Base-by-base conservation (phyloP, 768 basidiomycete species). In the Mycena belliarum region DNA sequence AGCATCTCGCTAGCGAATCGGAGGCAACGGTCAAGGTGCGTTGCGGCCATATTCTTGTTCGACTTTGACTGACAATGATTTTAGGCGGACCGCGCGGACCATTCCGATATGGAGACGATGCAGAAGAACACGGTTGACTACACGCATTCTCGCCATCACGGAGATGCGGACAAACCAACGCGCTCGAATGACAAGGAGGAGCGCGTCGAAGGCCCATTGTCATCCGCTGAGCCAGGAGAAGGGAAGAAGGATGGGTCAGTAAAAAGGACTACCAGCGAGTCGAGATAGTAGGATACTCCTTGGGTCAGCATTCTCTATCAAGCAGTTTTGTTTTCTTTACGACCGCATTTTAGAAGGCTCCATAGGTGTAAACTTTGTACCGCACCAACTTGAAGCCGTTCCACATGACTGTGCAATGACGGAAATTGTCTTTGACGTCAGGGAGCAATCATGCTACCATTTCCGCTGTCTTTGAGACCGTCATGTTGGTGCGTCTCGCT, bases 11-110 rank as follows among this genome's bases (percentile, higher is more conserved):
- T 0, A 80, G 78, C 53, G 59, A 76, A 12, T 88, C 88, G 2
- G 87, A 89, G 69, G 88, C 88, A 4, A 69, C 73, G 16, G 74
- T 88, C 44, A 88, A 89, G 79, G 87, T 82, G 40, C n/a, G n/a
- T n/a, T n/a, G n/a, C n/a, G n/a, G n/a, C n/a, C n/a, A n/a, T n/a
- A n/a, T n/a, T n/a, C n/a, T n/a, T 41, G 23, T 44, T 26, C 4
- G 33, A 28, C 23, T 32, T 6, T 2, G 29, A 25, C 41, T 52
- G 11, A 29, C 44, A 48, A 16, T 42, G 3, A 3, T 42, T 24
- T 18, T 23, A 42, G 41, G 41, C 41, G 21, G 46, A 58, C 16
- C 41, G 41, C 41, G 23, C 41, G 3, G 21, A 37, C 45, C 35
- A 29, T 33, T 51, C 52, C 80, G 61, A 69, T 0, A 55, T 70